Evolutionary conservation across 371 early-diverging fungal genomes (phyloP), one percentile per base, ranked within the genome.

Genomic region (Mucor piriformis): DNA sequence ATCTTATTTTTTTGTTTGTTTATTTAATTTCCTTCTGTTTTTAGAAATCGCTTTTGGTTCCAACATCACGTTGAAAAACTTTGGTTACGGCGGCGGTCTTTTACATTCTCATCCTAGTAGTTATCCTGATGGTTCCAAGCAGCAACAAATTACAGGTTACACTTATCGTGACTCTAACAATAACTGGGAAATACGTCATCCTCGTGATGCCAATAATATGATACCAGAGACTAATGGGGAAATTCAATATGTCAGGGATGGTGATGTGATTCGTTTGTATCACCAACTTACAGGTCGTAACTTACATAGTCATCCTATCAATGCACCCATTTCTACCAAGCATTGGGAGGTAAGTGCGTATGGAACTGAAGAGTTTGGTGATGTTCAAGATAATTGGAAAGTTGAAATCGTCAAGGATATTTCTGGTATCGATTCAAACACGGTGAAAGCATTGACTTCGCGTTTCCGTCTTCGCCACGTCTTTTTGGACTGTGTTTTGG

Each of bases 121-220:
- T 8, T 99, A 92, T 66, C 99, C 99, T 13, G 85, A 85, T 8
- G 79, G 79, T 0, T 79, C 80, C 6, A 69, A 66, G 23, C 80
- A 79, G 34, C 80, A 79, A 33, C 79, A 79, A 59, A 53, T 79
- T 3, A 79, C 79, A 2, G 60, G 68, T 13, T 99, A 99, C 68
- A 87, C 88, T 33, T 95, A 97, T 77, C 95, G 92, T 66, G 99
- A 99, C 77, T 49, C 49, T 35, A 99, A 99, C 81, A 99, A 99
- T 75, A 79, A 93, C 38, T 99, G 98, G 95, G 59, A 87, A 20
- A 70, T 98, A 29, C 57, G 62, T 5, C 66, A 76, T 53, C 70
- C 73, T 10, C 61, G 51, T 13, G 27, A 35, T 2, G 37, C 27
- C 20, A 34, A 51, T 16, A 20, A 24, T 20, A 16, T 29, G 1